Base-by-base conservation (phyloP, 768 basidiomycete genomes). In the Leccinum aurantiacum region DNA sequence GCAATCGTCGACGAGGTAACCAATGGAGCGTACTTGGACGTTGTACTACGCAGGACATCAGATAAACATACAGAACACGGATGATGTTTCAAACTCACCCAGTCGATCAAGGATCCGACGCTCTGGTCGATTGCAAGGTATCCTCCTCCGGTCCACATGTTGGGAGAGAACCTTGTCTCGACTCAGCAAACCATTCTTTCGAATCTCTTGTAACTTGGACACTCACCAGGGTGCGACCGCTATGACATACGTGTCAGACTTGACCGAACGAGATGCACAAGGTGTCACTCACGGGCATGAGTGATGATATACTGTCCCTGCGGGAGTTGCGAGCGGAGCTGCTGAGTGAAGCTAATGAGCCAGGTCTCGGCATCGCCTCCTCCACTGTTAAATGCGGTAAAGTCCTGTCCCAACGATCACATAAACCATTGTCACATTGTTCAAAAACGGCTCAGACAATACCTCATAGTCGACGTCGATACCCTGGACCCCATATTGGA, bases 381-480 rank as follows among this genome's bases (percentile, higher is more conserved):
- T 6, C 66, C 74, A 13, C 56, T 62, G 22, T 73, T 55, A 6
- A 77, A 69, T 2, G 76, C 77, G 11, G 60, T 63, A 25, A 76
- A 74, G 60, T 77, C 77, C 74, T 72, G 24, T 27, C 3, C 25
- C 10, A 29, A 44, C 8, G 11, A 33, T 47, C 37, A 53, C 49
- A 46, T 65, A 1, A 60, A 51, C 48, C 10, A 44, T 14, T 14
- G 25, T 41, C 61, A 27, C 14, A 41, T 22, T 14, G 3, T 27
- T 9, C 35, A 13, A 14, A 14, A 48, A 29, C 3, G 27, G 10
- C 2, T 6, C 3, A 13, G 14, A n/a, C 14, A 17, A 25, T 27
- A 75, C 78, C 69, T 80, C 83, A 50, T 83, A 85, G 67, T 85
- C 84, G 60, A 84, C 75, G 54, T 85, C 84, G 5, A 84, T 76